Evolutionary conservation across 192 early-diverging fungal genomes (phyloP).

Genomic region (Haplosporangium gracile): DNA sequence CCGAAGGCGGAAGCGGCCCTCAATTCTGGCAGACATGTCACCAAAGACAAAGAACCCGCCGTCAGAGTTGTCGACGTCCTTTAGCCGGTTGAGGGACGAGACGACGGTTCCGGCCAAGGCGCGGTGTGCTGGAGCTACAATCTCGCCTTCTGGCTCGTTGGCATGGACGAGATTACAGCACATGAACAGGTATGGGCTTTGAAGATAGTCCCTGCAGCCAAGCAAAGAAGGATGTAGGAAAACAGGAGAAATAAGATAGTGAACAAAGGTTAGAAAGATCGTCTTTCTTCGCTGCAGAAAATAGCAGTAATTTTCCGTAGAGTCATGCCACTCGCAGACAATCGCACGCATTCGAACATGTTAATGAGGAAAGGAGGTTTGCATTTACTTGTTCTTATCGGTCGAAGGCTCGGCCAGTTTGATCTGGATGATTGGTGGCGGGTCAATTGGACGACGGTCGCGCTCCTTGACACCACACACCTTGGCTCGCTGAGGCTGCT

Average conservation of each 20-base stretch:
- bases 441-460: constrained; percentile 84
- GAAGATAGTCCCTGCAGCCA: constrained; percentile 57
- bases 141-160: constrained; percentile 75
- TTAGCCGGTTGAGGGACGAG: constrained; percentile 87
- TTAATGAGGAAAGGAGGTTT: not conserved
- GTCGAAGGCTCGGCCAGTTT: constrained; percentile 45
- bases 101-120: constrained; percentile 91
- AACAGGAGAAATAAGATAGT: not conserved
- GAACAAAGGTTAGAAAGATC: not conserved
- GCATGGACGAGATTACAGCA: constrained; percentile 87
- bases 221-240: not conserved
- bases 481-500: constrained; percentile 88
- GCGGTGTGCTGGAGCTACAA: constrained; percentile 76
- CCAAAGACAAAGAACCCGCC: constrained; percentile 97
- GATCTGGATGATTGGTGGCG: constrained; percentile 80
- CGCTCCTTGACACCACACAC: constrained; percentile 94
- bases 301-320: not conserved
- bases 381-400: constrained; percentile 42
- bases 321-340: not conserved
- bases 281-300: not conserved
- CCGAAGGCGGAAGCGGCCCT: constrained; percentile 83
- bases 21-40: constrained; percentile 87
- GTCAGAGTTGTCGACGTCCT: constrained; percentile 85
- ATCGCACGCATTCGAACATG: not conserved
- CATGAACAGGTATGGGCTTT: constrained; percentile 95